These are phyloP conservation scores for Avicennia marina DNA, from an alignment of 257 asterid genomes.

Conservation along the genomic window DNA sequence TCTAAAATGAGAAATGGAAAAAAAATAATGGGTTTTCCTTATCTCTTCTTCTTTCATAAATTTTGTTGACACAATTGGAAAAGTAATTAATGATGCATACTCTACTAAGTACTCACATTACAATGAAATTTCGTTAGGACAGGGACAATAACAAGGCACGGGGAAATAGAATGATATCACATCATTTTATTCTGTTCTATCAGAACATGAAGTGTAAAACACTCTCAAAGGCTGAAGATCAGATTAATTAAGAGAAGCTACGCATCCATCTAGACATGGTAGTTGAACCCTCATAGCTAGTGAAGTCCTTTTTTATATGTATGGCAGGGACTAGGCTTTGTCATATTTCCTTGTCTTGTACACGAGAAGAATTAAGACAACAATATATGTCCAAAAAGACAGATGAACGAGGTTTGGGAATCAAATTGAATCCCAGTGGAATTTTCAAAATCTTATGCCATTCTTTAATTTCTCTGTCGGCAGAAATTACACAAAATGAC, in stretches of 20 bases:
- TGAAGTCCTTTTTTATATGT: background rate
- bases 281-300: background rate
- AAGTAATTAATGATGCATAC: no score
- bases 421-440: no score
- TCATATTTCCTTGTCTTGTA: conserved; percentile 34
- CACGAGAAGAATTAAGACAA: conserved; percentile 36
- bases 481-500: no score
- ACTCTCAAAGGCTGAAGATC: conserved; percentile 15
- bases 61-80: no score
- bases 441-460: conserved; percentile 12
- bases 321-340: conserved; percentile 24
- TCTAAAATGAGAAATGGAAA: no score
- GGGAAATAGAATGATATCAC: conserved; percentile 11
- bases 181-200: conserved; percentile 27
- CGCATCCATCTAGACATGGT: background rate
- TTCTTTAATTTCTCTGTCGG: no score
- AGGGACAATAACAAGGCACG: conserved; percentile 29
- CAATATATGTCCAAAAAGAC: conserved; percentile 34
- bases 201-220: conserved; percentile 17
- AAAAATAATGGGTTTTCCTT: no score
- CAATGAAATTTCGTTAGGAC: conserved; percentile 19
- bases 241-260: conserved; percentile 1
- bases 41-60: no score
- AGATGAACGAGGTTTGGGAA: background rate
- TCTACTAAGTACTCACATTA: conserved; percentile 9